A percentile compares a stretch with the other conserved stretches of the same genome.
Evolutionary conservation across 164 flowering plant species (phyloP).

Genomic region (Chloranthus sessilifolius): DNA sequence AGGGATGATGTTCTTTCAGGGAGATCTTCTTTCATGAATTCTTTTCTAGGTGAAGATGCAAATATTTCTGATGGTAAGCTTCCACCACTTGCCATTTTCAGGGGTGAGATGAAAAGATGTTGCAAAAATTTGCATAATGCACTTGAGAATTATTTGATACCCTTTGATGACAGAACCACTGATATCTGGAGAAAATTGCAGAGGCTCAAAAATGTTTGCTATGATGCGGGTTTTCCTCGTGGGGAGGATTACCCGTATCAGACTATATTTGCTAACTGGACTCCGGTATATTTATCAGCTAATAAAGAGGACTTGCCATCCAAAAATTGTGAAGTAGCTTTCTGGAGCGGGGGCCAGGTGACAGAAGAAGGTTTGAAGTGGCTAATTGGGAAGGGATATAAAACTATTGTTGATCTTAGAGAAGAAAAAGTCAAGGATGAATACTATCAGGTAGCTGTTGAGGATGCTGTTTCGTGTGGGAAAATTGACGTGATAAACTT

Average conservation of each 20-base stretch:
- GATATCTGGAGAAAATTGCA: conserved; percentile 88
- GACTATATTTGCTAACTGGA: conserved; percentile 82
- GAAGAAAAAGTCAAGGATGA: conserved; percentile 76
- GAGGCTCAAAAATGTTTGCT: conserved; percentile 83
- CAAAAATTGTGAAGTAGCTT: conserved; percentile 52
- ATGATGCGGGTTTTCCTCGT: conserved; percentile 90
- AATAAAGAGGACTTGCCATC: conserved; percentile 40
- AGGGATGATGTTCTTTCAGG: conserved; percentile 85
- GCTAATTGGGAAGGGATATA: conserved; percentile 66
- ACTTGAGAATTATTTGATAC: conserved; percentile 68
- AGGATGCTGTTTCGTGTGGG: conserved; percentile 51
- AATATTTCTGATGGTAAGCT: conserved; percentile 51
- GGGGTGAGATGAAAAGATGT: conserved; percentile 88
- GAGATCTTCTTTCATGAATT: conserved; percentile 49
- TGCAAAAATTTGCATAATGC: conserved; percentile 83
- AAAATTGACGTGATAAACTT: conserved; percentile 58
- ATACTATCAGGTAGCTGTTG: conserved; percentile 50
- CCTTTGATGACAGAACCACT: conserved; percentile 48
- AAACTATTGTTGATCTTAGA: conserved; percentile 87
- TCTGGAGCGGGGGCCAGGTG: conserved; percentile 90
- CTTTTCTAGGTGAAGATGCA: conserved; percentile 37
- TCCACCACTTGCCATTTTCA: conserved; percentile 85
- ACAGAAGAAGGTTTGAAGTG: conserved; percentile 83
- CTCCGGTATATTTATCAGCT: conserved; percentile 50
- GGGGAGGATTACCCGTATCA: conserved; percentile 60